Evolutionary conservation across 2,329 filamentous ascomycete genomes (phyloP).

Genomic region (Xylaria sp.): DNA sequence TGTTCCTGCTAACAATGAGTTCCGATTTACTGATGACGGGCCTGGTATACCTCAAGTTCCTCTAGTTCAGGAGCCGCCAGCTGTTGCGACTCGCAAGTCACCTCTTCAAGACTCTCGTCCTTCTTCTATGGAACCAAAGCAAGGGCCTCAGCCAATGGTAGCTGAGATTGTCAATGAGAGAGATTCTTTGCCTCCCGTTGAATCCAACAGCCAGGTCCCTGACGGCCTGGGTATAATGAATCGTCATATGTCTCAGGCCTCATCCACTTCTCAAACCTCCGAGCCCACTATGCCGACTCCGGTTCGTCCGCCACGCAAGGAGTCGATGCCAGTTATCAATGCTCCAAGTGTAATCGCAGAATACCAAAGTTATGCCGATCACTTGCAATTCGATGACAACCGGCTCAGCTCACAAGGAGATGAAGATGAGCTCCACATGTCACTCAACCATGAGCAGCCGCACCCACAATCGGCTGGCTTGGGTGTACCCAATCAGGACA

Average conservation of each 20-base stretch:
- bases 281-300: slow-evolving; percentile 46
- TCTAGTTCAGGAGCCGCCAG: slow-evolving; percentile 52
- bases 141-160: slow-evolving; percentile 36
- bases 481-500: slow-evolving; percentile 64
- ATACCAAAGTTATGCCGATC: slow-evolving; percentile 42
- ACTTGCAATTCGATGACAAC: slow-evolving; percentile 42
- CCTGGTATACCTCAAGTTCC: slow-evolving; percentile 45
- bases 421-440: slow-evolving; percentile 44
- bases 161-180: slow-evolving; percentile 37
- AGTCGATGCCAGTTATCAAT: slow-evolving; percentile 48
- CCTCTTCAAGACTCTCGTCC: slow-evolving; percentile 38
- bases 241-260: slow-evolving; percentile 40
- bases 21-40: slow-evolving; percentile 51
- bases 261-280: slow-evolving; percentile 36
- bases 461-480: slow-evolving; percentile 53
- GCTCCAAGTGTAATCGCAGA: slow-evolving; percentile 37
- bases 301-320: slow-evolving; percentile 49
- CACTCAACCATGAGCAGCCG: slow-evolving; percentile 40
- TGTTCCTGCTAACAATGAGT: slow-evolving; percentile 45
- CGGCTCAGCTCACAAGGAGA: slow-evolving; percentile 43
- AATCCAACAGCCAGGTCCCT: slow-evolving; percentile 26
- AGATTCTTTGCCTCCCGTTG: slow-evolving; percentile 38
- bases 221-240: slow-evolving; percentile 42
- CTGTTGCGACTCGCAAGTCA: slow-evolving; percentile 46
- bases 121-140: slow-evolving; percentile 40